Evolutionary conservation across 345 rosid genomes (phyloP), one percentile per base, ranked within the genome.

Genomic region (Eucalyptus paniculata): DNA sequence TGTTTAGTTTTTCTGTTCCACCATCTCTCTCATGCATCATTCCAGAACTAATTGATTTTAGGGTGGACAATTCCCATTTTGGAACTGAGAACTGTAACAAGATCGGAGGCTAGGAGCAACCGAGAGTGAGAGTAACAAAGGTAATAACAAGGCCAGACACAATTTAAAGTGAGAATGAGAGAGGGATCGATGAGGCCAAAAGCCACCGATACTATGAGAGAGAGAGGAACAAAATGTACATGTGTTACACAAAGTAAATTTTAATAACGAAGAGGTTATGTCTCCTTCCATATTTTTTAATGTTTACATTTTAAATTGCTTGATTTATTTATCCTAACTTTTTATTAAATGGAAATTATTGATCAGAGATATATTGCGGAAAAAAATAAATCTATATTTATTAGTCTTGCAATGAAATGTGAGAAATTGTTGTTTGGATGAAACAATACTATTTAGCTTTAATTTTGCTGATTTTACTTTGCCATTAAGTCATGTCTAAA

Each of bases 61-160:
- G 56, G 2, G 56, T 7, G 23, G 23, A 9, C 4, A 0, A 50
- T 50, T 50, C 53, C 0, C 53, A 50, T 50, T 50, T 0, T 50
- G 0, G 53, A 50, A 50, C 1, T 0, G 1, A 0, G 19, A 50
- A 0, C 0, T 50, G 19, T 0, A 50, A 16, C 1, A 4, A 51
- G 56, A 18, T 1, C 23, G 0, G 0, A 51, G 56, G 56, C 56
- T 51, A 51, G 56, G 23, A 0, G 2, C 23, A 51, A 51, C 0
- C 0, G 9, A 18, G 56, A 51, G 56, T 3, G 9, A 7, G 23
- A 51, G 23, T 51, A 51, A 7, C 9, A 51, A 0, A 18, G 56
- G 9, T 18, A 51, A 51, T 51, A 2, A 51, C 23, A 18, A 51
- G 0, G 56, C 23, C 4, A 51, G 9, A 51, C 4, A 3, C 23